These are phyloP conservation scores for Neurospora hispaniola DNA, from an alignment of 495 filamentous ascomycete genomes.

Conservation along the genomic window DNA sequence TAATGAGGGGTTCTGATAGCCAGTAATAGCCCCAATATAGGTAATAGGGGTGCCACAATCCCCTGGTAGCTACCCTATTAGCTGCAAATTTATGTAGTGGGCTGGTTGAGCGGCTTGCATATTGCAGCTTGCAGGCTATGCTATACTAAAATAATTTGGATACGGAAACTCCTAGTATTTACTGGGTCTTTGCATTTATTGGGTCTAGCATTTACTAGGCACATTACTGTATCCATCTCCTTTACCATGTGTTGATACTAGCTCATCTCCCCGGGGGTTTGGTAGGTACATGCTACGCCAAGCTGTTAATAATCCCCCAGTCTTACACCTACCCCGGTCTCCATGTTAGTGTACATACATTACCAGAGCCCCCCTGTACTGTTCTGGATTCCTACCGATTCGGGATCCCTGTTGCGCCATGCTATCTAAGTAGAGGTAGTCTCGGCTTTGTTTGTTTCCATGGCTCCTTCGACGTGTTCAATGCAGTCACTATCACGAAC, in stretches of 20 bases:
- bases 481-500: neutral
- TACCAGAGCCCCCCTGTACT: neutral
- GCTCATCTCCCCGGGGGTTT: neutral
- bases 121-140: too few species aligned
- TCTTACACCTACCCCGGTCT: neutral
- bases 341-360: neutral
- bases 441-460: neutral
- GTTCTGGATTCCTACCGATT: neutral
- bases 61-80: too few species aligned
- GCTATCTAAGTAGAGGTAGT: neutral
- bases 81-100: too few species aligned
- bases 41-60: too few species aligned
- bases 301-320: neutral
- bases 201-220: too few species aligned
- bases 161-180: too few species aligned
- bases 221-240: too few species aligned
- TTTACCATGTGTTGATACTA: neutral
- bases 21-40: too few species aligned
- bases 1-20: too few species aligned
- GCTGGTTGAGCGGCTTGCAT: too few species aligned
- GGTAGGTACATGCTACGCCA: neutral
- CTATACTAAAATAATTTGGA: too few species aligned
- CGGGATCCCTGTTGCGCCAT: neutral
- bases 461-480: neutral
- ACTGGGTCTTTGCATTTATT: too few species aligned